Evolutionary conservation across 495 filamentous ascomycete genomes (phyloP), one percentile per base, ranked within the genome.

Genomic region (Hypomontagnella monticulosa): DNA sequence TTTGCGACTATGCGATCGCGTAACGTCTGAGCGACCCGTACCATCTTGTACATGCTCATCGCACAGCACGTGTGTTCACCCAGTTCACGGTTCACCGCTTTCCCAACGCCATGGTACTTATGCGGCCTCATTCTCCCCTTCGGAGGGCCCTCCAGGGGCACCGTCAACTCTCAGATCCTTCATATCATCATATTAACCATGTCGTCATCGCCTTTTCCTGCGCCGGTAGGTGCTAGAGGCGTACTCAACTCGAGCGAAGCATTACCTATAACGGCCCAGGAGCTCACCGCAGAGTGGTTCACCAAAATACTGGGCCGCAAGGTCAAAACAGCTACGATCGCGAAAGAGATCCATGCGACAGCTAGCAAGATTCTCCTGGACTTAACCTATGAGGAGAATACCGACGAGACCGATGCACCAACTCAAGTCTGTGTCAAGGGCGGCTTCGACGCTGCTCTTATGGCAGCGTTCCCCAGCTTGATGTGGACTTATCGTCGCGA

Each of bases 231-330:
- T 14, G 57, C 30, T 34, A 50, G 37, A 38, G 38, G 47, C 16
- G 38, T 36, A 15, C 30, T 61, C 5, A 16, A 38, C 6, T 61
- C 57, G 0, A 52, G 16, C 10, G 57, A 61, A 4, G 37, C 47
- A 9, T 27, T 61, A 30, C 57, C 57, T 11, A 4, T 52, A 11
- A 61, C 32, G 18, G 8, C 57, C 0, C 47, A 61, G 19, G 46
- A 61, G 38, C 51, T 61, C 38, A 61, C 57, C 4, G 30, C 57
- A n/a, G 47, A 61, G 36, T 61, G 57, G 57, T 52, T 37, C 40
- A 38, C 47, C 3, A 52, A 52, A 18, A 38, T 61, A 32, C 10
- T 46, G 18, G 47, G 47, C 1, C 47, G 23, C 12, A 44, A 16
- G 37, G 57, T 61, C 18, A 61, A 61, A 6, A 37, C 47, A 0